Base-by-base conservation (phyloP, 192 early-diverging fungal genomes). In the Glomus cerebriforme region DNA sequence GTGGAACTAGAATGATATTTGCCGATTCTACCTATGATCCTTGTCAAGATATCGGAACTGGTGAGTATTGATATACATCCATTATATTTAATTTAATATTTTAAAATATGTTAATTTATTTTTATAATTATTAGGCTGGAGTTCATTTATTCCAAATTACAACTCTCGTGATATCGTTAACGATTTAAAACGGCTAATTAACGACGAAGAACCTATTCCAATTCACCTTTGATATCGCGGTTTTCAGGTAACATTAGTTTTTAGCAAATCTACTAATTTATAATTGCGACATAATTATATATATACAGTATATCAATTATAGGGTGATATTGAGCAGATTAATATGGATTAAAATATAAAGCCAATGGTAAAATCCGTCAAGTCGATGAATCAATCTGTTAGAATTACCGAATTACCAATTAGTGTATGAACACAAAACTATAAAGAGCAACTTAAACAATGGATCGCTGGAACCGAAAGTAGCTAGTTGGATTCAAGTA, bases 21-120 rank as follows among this genome's bases (percentile, higher is more conserved):
- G 10, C 97, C 97, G 0, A 92, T 99, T n/a, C 77, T 98, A 2
- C 97, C 98, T 1, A 96, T 98, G 94, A 88, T 99, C 1, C 83
- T 99, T 29, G 88, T 99, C 12, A 99, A 98, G 98, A 97, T 79
- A 99, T 99, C 79, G 98, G 97, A 45, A 99, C 98, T 12, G 97
- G 91, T 88, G 72, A 79, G 77, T 70, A 22, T 49, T n/a, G n/a
- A n/a, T n/a, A n/a, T n/a, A 64, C 2, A 29, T 12, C 2, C 7
- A 13, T 7, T 29, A 15, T 15, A 13, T 31, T 29, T 12, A 63
- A 64, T 15, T 64, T 3, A 31, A 2, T 9, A 2, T 63, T 27
- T 9, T 26, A n/a, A n/a, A 2, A n/a, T n/a, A n/a, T n/a, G 5
- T 26, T 64, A 27, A 31, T 31, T 4, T n/a, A 60, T 60, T 2